Percentiles rank a stretch among this genome's conserved stretches.
Conservation (phyloP, 2,329 filamentous ascomycete genomes). For the Colletotrichum magnum region DNA sequence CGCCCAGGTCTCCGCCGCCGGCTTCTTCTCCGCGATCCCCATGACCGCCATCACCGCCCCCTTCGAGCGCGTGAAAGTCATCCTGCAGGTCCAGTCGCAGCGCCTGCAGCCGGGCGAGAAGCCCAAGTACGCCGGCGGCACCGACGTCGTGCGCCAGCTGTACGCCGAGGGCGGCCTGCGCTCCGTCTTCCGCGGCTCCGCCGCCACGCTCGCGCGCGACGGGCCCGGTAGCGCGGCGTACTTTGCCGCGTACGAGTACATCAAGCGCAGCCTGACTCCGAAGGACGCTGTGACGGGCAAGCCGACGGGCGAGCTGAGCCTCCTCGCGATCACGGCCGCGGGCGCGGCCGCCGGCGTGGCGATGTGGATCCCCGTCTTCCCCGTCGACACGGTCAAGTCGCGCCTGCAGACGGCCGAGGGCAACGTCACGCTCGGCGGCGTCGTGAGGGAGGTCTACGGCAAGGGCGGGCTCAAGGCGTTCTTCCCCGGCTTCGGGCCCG, state of each 20-base stretch:
- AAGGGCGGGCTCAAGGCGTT: conserved; percentile 90
- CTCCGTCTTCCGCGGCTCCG: conserved; percentile 91
- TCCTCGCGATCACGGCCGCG: conserved; percentile 86
- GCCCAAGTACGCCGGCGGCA: conserved; percentile 87
- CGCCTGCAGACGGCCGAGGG: conserved; percentile 92
- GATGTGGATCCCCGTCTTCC: conserved; percentile 99
- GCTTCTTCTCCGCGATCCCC: conserved; percentile 97
- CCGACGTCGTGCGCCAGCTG: conserved; percentile 93
- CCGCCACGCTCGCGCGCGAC: conserved; percentile 93
- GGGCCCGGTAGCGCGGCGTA: conserved; percentile 94
- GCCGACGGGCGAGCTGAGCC: conserved; percentile 81
- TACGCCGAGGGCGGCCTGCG: conserved; percentile 92
- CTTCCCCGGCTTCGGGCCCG: conserved; percentile 96
- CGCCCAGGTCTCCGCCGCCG: conserved; percentile 89
- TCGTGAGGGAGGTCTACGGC: conserved; percentile 86
- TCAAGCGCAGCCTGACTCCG: conserved; percentile 90
- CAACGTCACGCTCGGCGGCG: conserved; percentile 83
- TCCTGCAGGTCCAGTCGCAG: conserved; percentile 97
- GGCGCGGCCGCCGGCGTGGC: conserved; percentile 93
- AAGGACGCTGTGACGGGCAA: conserved; percentile 81
- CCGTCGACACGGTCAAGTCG: conserved; percentile 96
- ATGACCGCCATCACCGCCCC: conserved; percentile 99
- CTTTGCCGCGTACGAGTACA: conserved; percentile 96
- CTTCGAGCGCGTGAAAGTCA: conserved; percentile 98
- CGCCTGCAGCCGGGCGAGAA: conserved; percentile 92